Evolutionary conservation across 2,329 filamentous ascomycete genomes (phyloP).

Genomic region (Coniochaeta sp.): DNA sequence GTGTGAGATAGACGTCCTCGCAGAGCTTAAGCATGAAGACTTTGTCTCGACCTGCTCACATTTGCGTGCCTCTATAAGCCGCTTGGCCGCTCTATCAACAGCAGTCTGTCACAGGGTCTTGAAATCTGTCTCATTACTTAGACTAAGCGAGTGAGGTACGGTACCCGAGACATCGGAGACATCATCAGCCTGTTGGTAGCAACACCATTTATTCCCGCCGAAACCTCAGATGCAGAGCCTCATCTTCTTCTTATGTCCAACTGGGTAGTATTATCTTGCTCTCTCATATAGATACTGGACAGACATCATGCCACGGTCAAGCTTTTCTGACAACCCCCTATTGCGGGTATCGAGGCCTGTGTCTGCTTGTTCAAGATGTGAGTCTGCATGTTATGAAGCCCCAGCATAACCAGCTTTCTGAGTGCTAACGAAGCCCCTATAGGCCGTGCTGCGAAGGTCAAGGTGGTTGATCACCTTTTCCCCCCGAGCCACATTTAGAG

Average conservation of each 20-base stretch:
- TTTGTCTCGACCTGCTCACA: background rate
- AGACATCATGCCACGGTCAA: conserved; percentile 34
- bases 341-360: conserved; percentile 72
- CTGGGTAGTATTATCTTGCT: background rate
- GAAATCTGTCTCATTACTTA: background rate
- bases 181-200: background rate
- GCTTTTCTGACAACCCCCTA: conserved; percentile 48
- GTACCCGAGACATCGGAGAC: background rate
- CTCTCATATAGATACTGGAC: background rate
- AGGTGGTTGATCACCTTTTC: conserved; percentile 38
- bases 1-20: background rate
- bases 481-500: background rate
- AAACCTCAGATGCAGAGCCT: background rate
- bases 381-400: conserved; percentile 12
- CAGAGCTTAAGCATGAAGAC: background rate
- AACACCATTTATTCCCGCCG: background rate
- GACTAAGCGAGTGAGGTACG: background rate
- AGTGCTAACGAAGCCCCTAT: conserved; percentile 9
- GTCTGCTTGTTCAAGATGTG: conserved; percentile 71
- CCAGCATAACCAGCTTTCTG: background rate
- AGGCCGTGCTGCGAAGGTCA: conserved; percentile 87
- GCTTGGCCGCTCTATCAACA: background rate
- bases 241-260: background rate
- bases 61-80: background rate
- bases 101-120: background rate